Conservation (phyloP, 805 yeast species). For the Saccharomycopsis fibuligera region DNA sequence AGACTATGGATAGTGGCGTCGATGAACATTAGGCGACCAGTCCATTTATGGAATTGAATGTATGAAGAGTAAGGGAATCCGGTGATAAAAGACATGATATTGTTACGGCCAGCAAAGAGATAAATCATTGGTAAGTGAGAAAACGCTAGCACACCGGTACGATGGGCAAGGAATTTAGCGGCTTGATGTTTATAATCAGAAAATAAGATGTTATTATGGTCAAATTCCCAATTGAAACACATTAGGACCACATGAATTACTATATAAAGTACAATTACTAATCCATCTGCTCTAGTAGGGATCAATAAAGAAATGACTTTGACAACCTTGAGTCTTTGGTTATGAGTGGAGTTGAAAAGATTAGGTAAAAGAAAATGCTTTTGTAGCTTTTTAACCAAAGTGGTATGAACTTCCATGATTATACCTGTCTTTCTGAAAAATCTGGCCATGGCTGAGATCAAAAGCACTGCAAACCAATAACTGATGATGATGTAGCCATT, state of each 20-base stretch:
- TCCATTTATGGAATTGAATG: conserved; percentile 60
- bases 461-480: conserved; percentile 16
- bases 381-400: conserved; percentile 15
- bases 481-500: conserved; percentile 13
- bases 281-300: conserved; percentile 8
- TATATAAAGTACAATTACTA: conserved; percentile 1
- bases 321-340: neutral
- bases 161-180: conserved; percentile 38
- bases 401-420: neutral
- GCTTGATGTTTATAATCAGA: neutral
- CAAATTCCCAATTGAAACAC: conserved; percentile 17
- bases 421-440: conserved; percentile 16
- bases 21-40: conserved; percentile 45
- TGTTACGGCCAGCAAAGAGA: conserved; percentile 69
- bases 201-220: conserved; percentile 28
- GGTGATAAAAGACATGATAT: conserved; percentile 53
- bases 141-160: conserved; percentile 45
- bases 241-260: conserved; percentile 2
- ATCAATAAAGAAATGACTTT: neutral
- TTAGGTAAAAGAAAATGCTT: conserved; percentile 20
- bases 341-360: conserved; percentile 18
- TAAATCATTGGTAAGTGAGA: conserved; percentile 51
- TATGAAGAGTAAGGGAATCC: conserved; percentile 60
- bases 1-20: conserved; percentile 50
- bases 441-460: conserved; percentile 4